Conservation (phyloP, 2,329 filamentous ascomycete species). For the Aureobasidium lini region DNA sequence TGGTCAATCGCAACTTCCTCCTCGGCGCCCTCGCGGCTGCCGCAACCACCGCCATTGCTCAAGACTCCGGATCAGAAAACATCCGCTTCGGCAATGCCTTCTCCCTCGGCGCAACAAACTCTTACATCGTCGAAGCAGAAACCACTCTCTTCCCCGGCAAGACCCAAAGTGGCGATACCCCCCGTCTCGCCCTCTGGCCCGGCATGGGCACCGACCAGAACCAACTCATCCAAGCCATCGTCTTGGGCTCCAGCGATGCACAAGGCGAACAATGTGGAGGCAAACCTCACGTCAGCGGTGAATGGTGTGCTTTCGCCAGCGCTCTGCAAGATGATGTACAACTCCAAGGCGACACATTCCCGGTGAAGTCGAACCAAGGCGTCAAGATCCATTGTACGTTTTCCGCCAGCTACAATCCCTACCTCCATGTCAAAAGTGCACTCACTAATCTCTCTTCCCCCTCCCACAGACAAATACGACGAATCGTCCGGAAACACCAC, state of each 20-base stretch:
- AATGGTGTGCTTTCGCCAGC: slow-evolving; percentile 14
- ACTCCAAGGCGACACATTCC: slow-evolving; percentile 1
- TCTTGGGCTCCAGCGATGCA: slow-evolving; percentile 4
- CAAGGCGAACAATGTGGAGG: slow-evolving; percentile 6
- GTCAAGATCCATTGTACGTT: slow-evolving; percentile 2
- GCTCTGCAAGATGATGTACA: slow-evolving; percentile 4
- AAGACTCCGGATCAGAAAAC: slow-evolving; percentile 2
- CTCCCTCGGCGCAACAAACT: slow-evolving; percentile 18
- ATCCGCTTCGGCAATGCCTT: slow-evolving; percentile 6
- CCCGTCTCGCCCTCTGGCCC: slow-evolving; percentile 39
- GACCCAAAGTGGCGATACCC: slow-evolving; percentile 30
- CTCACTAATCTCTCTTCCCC: too few species aligned
- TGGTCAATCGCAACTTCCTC: slow-evolving; percentile 4
- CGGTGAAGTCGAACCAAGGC: background rate
- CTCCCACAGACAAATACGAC: slow-evolving; percentile 29
- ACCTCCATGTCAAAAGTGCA: too few species aligned
- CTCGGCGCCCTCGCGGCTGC: background rate
- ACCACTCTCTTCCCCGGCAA: slow-evolving; percentile 38
- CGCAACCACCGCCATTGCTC: background rate
- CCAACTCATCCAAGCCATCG: slow-evolving; percentile 41
- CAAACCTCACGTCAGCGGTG: background rate
- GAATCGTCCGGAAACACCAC: slow-evolving; percentile 35
- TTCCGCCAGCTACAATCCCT: too few species aligned
- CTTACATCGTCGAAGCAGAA: slow-evolving; percentile 38
- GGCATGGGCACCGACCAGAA: slow-evolving; percentile 43